Evolutionary conservation across 495 filamentous ascomycete species (phyloP), one percentile per base, ranked within the genome.

Genomic region (Lasiosphaeria ovina): DNA sequence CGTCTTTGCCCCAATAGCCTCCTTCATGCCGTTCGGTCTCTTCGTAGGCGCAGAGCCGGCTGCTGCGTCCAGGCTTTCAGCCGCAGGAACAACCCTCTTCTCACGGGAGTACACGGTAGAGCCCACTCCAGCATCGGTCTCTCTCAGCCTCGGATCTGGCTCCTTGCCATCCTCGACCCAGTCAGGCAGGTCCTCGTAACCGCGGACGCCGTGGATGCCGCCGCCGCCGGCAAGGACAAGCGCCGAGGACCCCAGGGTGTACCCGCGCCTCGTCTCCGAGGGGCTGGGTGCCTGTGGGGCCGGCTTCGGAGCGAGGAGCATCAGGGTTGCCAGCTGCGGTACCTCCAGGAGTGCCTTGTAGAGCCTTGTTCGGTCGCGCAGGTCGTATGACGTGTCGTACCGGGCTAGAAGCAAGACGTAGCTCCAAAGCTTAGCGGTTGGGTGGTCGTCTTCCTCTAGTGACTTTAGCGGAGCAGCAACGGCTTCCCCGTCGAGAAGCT

Each of bases 331-430:
- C 14, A 98, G 84, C 68, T 97, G 91, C 0, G 93, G 90, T 10
- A 83, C 83, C 24, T 84, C 81, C 1, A 98, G 83, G 4, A 98
- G 83, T 2, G 89, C 85, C 63, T 90, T 92, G 75, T 96, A 97
- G 34, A 97, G 76, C 7, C 94, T 83, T 2, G 92, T 85, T 24
- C 94, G 89, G 66, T 97, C 94, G 44, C 94, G 91, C 4, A 98
- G 85, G 68, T 97, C 92, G 71, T 97, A 98, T 4, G 93, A 97
- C 0, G 87, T 89, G 64, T 97, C 93, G 68, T 98, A 98, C 60
- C 94, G 85, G 11, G 87, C 89, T 6, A 98, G 82, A 38, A 93
- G 84, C 5, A 94, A 79, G 50, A 93, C 85, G 68, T 98, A 95
- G 24, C 82, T 81, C 86, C 90, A 97, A 12, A 98, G 82, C 24